Evolutionary conservation across 176 grass and related monocot species (phyloP).

Genomic region (Areca catechu): DNA sequence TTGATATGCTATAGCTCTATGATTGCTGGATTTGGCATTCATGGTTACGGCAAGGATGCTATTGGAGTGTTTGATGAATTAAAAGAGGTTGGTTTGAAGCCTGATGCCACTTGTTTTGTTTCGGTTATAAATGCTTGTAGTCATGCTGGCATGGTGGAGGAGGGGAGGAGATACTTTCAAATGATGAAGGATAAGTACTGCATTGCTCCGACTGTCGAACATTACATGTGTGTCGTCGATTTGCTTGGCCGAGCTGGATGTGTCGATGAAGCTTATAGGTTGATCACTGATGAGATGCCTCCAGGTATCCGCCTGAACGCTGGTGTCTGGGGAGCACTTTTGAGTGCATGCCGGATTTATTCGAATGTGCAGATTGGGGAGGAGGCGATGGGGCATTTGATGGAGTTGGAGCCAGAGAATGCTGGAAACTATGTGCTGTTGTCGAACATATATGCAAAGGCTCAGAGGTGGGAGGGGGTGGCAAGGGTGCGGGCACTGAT

Average conservation of each 20-base stretch:
- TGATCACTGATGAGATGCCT: conserved; percentile 31
- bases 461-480: conserved; percentile 26
- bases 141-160: conserved; percentile 28
- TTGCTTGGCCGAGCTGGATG: conserved; percentile 32
- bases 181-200: conserved; percentile 32
- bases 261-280: conserved; percentile 31
- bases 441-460: conserved; percentile 38
- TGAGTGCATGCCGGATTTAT: conserved; percentile 40
- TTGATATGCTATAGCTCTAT: conserved; percentile 43
- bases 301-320: conserved; percentile 14
- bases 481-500: conserved; percentile 25
- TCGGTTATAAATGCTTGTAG: conserved; percentile 40
- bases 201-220: conserved; percentile 25
- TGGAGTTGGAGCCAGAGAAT: conserved; percentile 46
- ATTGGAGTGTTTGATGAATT: conserved; percentile 21
- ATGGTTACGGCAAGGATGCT: conserved; percentile 28
- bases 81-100: conserved; percentile 8
- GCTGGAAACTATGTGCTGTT: conserved; percentile 38
- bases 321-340: conserved; percentile 33
- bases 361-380: conserved; percentile 34
- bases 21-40: conserved; percentile 34
- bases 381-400: conserved; percentile 26
- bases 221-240: conserved; percentile 31
- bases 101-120: conserved; percentile 39
- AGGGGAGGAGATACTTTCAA: conserved; percentile 26